Evolutionary conservation across 306 rosid genomes (phyloP).

Genomic region (Malus sylvestris): DNA sequence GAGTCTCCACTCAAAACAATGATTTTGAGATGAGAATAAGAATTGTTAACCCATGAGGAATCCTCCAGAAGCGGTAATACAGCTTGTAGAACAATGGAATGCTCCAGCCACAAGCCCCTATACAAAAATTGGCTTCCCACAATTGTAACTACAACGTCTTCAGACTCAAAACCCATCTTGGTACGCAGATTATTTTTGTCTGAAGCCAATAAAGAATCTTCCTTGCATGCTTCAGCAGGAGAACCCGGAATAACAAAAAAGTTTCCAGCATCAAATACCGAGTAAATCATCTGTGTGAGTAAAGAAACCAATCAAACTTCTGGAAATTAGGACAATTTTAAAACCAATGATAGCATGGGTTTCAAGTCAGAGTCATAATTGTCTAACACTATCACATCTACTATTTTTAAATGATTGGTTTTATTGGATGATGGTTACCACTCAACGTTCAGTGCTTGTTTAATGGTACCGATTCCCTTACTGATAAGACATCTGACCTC

Average conservation of each 20-base stretch:
- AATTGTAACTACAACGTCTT: conserved; percentile 63
- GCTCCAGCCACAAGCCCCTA: conserved; percentile 94
- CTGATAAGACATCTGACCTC: background rate
- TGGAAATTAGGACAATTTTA: conserved; percentile 13
- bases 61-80: conserved; percentile 53
- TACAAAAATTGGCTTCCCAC: conserved; percentile 85
- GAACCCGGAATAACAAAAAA: conserved; percentile 88
- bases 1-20: conserved; percentile 67
- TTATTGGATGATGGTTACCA: background rate
- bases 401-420: conserved; percentile 7
- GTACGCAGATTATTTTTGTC: conserved; percentile 43
- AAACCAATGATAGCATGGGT: background rate
- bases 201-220: conserved; percentile 41
- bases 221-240: conserved; percentile 63
- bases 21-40: conserved; percentile 44
- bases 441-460: background rate
- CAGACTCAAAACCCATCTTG: conserved; percentile 52
- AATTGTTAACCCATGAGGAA: conserved; percentile 38
- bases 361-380: background rate
- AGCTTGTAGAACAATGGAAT: conserved; percentile 72
- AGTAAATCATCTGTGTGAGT: conserved; percentile 72
- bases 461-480: background rate
- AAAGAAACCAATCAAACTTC: conserved; percentile 19
- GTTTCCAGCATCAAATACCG: conserved; percentile 77
- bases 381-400: conserved; percentile 4